A percentile compares a stretch with the other conserved stretches of the same genome.
phyloP scores from a whole-genome alignment of 2,329 filamentous ascomycete species.

The Hypomyces rosellus region DNA sequence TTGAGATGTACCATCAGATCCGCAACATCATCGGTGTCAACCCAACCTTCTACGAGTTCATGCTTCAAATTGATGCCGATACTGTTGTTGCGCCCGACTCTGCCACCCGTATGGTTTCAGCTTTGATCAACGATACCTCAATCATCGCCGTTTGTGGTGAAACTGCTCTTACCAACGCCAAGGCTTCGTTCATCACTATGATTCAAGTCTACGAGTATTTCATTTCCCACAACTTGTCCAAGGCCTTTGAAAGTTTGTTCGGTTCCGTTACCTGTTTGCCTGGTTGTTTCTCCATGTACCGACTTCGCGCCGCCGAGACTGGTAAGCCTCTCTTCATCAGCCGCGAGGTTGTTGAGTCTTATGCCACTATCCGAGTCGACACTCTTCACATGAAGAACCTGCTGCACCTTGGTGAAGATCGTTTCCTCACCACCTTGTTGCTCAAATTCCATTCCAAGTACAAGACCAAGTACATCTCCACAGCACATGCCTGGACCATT shows the following conservation, averaged over 20 bases:
- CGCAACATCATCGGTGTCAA: slow-evolving; percentile 98
- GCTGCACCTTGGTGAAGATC: slow-evolving; percentile 93
- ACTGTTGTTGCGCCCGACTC: slow-evolving; percentile 88
- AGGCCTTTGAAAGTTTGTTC: slow-evolving; percentile 96
- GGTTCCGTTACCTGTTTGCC: slow-evolving; percentile 96
- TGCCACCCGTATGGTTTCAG: slow-evolving; percentile 82
- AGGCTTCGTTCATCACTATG: slow-evolving; percentile 92
- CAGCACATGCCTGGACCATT: slow-evolving; percentile 92
- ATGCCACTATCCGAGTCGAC: slow-evolving; percentile 90
- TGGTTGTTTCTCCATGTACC: slow-evolving; percentile 99
- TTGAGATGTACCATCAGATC: slow-evolving; percentile 98
- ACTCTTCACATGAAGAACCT: slow-evolving; percentile 99
- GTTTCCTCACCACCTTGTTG: slow-evolving; percentile 89
- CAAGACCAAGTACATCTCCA: slow-evolving; percentile 96
- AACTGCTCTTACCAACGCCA: slow-evolving; percentile 87
- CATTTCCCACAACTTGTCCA: slow-evolving; percentile 94
- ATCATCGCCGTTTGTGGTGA: slow-evolving; percentile 95
- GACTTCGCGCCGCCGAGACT: slow-evolving; percentile 86
- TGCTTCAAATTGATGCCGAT: slow-evolving; percentile 95
- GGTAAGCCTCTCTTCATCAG: slow-evolving; percentile 97
- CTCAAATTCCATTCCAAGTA: slow-evolving; percentile 89
- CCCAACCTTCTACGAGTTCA: slow-evolving; percentile 95
- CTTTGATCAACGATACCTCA: slow-evolving; percentile 85
- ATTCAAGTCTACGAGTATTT: slow-evolving; percentile 99
- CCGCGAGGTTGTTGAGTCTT: slow-evolving; percentile 79